Base-by-base conservation (phyloP, 2,329 filamentous ascomycete genomes). In the Trichoderma afroharzianum region DNA sequence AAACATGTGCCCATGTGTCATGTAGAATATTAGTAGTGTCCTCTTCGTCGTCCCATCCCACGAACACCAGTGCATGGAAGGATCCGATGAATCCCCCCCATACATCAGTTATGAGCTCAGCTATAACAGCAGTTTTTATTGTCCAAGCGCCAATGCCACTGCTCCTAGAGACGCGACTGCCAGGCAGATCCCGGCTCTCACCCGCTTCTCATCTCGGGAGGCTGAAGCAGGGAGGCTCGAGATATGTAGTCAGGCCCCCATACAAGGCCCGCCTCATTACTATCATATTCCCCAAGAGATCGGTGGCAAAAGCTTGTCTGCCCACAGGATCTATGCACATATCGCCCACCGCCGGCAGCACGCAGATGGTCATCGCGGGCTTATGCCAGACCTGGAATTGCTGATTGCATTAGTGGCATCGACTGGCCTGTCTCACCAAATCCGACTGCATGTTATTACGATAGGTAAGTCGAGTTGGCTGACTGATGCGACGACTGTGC, bases 351-450 rank as follows among this genome's bases (percentile, higher is more conserved):
- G 62, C 43, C 47, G 5, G 21, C 47, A 8, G 63, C 63, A 24
- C 28, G 15, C 28, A 36, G 26, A 50, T n/a, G 39, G 36, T 24
- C n/a, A 33, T 68, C 39, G 18, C 39, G 39, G 30, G 57, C 59
- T 53, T 63, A 63, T 58, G 24, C 58, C 59, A 63, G 58, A 18
- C 50, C 32, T 57, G 68, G 58, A 50, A 26, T 55, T 63, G 59
- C 68, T 47, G 55, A 55, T 63, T 70, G 59, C 68, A 58, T 70
- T 47, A 70, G 59, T 24, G 43, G 30, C 21, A 12, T 26, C 9
- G 68, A 47, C 68, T 70, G 68, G 26, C 43, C 26, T 57, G 68
- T 69, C 67, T 69, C 57, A 69, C 67, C 9, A 62, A n/a, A 14
- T 26, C 30, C 33, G 33, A 21, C 68, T 63, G 32, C 43, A 55